phyloP scores from a whole-genome alignment of 306 rosid species.

The Elaeagnus macrophylla region DNA sequence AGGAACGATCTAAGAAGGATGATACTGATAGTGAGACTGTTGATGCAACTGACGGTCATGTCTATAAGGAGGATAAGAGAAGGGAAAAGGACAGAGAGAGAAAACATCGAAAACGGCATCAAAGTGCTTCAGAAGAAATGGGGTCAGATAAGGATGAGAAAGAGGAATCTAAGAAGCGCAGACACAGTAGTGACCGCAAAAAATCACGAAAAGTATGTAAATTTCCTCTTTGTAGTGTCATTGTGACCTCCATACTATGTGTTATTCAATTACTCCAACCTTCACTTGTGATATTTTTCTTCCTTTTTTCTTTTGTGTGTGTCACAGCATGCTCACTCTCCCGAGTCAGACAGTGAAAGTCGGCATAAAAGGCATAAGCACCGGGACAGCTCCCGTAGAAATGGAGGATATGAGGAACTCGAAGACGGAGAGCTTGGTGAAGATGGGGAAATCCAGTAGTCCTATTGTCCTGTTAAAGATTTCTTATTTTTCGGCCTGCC shows the following conservation, averaged over 20 bases:
- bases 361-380: constrained; percentile 79
- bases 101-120: constrained; percentile 93
- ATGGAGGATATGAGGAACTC: constrained; percentile 65
- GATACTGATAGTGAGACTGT: constrained; percentile 78
- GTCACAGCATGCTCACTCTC: constrained; percentile 89
- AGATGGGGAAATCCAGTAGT: constrained; percentile 59
- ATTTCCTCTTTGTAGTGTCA: neutral
- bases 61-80: constrained; percentile 80
- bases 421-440: constrained; percentile 98
- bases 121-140: constrained; percentile 60
- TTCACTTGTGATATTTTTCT: neutral
- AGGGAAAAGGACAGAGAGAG: constrained; percentile 85
- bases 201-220: constrained; percentile 67
- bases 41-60: constrained; percentile 50
- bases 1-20: constrained; percentile 80
- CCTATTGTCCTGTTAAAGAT: constrained; percentile 1
- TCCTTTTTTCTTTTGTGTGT: constrained; percentile 11
- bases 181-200: constrained; percentile 87
- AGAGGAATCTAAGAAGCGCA: constrained; percentile 81
- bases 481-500: constrained; percentile 3
- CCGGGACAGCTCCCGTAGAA: constrained; percentile 60
- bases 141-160: constrained; percentile 87
- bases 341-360: constrained; percentile 78
- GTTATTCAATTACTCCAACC: neutral
- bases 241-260: neutral